Evolutionary conservation across 2,329 filamentous ascomycete genomes (phyloP), one percentile per base, ranked within the genome.

Genomic region (Uncinocarpus reesii): DNA sequence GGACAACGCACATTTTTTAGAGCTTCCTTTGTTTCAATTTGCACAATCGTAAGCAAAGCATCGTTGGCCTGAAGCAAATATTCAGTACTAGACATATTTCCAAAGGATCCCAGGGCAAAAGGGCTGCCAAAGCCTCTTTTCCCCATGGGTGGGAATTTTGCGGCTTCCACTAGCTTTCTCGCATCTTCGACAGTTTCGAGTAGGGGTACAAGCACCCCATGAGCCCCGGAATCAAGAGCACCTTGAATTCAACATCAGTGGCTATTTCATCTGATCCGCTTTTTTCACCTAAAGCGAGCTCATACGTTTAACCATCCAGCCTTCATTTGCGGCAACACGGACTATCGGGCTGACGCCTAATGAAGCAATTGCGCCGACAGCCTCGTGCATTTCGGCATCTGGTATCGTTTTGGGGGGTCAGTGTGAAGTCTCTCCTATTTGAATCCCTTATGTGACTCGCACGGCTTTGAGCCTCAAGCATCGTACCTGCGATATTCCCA

Each of bases 241-340:
- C 70, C 68, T 72, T 49, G n/a, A 29, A 47, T 13, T 42, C 18
- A 15, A 40, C 21, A 38, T 47, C 20, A 48, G 42, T 24, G 10
- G n/a, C 2, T 44, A n/a, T 24, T 18, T 13, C 7, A 6, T 21
- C 6, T 48, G 37, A 15, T 4, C 13, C 13, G 15, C 10, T 21
- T 47, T 21, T 16, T 11, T 21, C 18, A 31, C 20, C 28, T 28
- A 10, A 24, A 15, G n/a, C 44, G 31, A 21, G 36, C 11, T 48
- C 64, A 50, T 60, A 70, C 77, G 66, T 59, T 80, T 80, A 50
- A 80, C 75, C 75, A 79, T 78, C 76, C 75, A 79, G 41, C 72
- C 68, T 62, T 80, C 75, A 48, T 77, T 77, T 21, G 74, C 74
- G 11, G 74, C 69, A 35, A 80, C 72, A 44, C 65, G 61, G 16